These are phyloP conservation scores for Limnomonas spitsbergensis DNA, from an alignment of 139 green algal genomes.

Conservation along the genomic window DNA sequence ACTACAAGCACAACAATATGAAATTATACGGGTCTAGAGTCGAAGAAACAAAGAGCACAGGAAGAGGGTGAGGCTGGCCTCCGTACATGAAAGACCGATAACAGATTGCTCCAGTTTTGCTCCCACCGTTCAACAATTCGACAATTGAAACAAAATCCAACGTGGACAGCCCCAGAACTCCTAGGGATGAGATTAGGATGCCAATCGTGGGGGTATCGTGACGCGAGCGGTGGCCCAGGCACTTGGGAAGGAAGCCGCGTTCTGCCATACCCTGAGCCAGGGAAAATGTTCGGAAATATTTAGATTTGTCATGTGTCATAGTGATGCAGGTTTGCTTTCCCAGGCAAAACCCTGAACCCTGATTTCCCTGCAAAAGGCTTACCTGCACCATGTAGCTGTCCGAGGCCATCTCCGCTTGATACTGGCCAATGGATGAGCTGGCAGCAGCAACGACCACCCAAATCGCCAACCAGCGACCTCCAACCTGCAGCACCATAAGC, in stretches of 20 bases:
- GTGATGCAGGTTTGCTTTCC: too few species aligned
- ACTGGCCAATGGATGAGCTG: slow-evolving; percentile 89
- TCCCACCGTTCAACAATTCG: slow-evolving; percentile 73
- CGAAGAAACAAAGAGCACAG: too few species aligned
- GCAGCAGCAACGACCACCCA: slow-evolving; percentile 84
- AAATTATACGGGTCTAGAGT: too few species aligned
- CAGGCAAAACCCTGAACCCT: too few species aligned
- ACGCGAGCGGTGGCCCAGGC: slow-evolving; percentile 52
- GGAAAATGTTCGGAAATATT: too few species aligned
- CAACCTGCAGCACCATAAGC: slow-evolving; percentile 53
- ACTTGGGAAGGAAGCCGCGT: slow-evolving; percentile 86
- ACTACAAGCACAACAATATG: too few species aligned
- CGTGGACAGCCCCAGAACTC: slow-evolving; percentile 68
- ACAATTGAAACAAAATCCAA: slow-evolving; percentile 82
- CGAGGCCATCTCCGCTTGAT: slow-evolving; percentile 92
- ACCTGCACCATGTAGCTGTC: slow-evolving; percentile 82
- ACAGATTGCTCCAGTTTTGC: too few species aligned
- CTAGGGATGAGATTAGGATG: slow-evolving; percentile 78
- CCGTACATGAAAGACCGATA: too few species aligned
- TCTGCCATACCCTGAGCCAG: slow-evolving; percentile 86
- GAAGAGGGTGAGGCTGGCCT: too few species aligned
- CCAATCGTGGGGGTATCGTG: slow-evolving; percentile 81
- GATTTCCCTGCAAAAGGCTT: too few species aligned
- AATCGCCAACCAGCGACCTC: slow-evolving; percentile 77
- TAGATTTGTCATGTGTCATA: too few species aligned